phyloP scores from a whole-genome alignment of 306 rosid species.

The Oxytropis ochrocephala region DNA sequence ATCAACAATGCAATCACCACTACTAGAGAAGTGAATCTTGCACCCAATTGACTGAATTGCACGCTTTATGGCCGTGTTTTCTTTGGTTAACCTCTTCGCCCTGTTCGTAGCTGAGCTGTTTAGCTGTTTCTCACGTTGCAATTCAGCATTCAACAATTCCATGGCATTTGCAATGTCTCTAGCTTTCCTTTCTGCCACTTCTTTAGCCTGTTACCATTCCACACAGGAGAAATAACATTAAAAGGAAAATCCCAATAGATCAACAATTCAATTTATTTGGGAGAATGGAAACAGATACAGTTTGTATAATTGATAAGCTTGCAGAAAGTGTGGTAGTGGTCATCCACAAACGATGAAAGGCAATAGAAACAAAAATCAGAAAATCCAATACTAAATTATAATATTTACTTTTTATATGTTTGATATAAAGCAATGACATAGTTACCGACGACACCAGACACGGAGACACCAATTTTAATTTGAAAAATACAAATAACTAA shows the following conservation, averaged over 20 bases:
- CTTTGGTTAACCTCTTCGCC: slow-evolving; percentile 58
- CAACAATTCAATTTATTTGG: slow-evolving; percentile 8
- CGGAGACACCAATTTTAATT: too few species aligned
- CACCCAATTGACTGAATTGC: slow-evolving; percentile 89
- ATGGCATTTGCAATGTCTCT: slow-evolving; percentile 45
- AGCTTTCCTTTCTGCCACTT: slow-evolving; percentile 67
- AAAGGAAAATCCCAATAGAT: background rate
- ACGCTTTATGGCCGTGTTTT: slow-evolving; percentile 68
- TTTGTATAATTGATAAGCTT: slow-evolving; percentile 9
- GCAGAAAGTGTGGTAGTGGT: background rate
- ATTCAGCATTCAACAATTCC: slow-evolving; percentile 61
- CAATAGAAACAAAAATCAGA: background rate
- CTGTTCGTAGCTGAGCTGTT: slow-evolving; percentile 53
- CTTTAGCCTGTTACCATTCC: slow-evolving; percentile 64
- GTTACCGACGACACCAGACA: too few species aligned
- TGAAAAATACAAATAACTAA: too few species aligned
- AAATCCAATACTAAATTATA: background rate
- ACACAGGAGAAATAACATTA: background rate
- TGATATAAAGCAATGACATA: too few species aligned
- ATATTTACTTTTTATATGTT: too few species aligned
- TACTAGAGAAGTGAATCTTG: slow-evolving; percentile 59
- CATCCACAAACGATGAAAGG: background rate
- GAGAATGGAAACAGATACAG: background rate
- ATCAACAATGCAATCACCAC: slow-evolving; percentile 67
- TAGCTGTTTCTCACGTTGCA: slow-evolving; percentile 54